Base-by-base conservation (phyloP, 129 eudicot genomes). In the Saposhnikovia divaricata region DNA sequence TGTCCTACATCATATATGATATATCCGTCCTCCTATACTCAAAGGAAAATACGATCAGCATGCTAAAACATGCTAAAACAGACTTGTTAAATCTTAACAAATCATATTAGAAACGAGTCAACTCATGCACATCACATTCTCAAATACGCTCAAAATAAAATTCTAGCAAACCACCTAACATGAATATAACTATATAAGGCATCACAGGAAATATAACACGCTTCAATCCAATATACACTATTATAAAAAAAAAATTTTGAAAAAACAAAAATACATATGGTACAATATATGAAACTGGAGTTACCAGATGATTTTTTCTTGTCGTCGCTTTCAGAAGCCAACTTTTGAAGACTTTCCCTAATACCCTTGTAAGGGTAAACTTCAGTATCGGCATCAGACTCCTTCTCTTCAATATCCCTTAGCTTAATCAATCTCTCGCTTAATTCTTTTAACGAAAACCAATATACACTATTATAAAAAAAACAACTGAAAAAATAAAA, bases 401-500 rank as follows among this genome's bases (percentile, higher is more conserved):
- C 43, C 78, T 83, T 81, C 47, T 81, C 86, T 47, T 89, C 94
- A 38, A 47, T 23, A 53, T 85, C 85, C 77, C 88, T 87, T 88
- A 92, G 19, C 80, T 45, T 86, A 14, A 8, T 48, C 13, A 91
- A 77, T 87, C 97, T 86, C 53, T 89, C 86, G 3, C 83, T 85
- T 82, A 91, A 65, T 80, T 91, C 94, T 13, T 39, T 51, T 42
- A 89, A 69, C 0, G 97, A 87, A 79, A 91, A 91, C 87, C 84
- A 78, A n/a, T n/a, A n/a, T n/a, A n/a, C n/a, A n/a, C n/a, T n/a
- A n/a, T n/a, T n/a, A n/a, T n/a, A n/a, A n/a, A n/a, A n/a, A n/a
- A n/a, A n/a, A n/a, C n/a, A n/a, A n/a, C n/a, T n/a, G n/a, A n/a
- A n/a, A n/a, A n/a, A n/a, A n/a, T n/a, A n/a, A n/a, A n/a, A n/a